A percentile compares a stretch with the other conserved stretches of the same genome.
phyloP scores from a whole-genome alignment of 2,329 filamentous ascomycete species.

The Penicillium carneum region DNA sequence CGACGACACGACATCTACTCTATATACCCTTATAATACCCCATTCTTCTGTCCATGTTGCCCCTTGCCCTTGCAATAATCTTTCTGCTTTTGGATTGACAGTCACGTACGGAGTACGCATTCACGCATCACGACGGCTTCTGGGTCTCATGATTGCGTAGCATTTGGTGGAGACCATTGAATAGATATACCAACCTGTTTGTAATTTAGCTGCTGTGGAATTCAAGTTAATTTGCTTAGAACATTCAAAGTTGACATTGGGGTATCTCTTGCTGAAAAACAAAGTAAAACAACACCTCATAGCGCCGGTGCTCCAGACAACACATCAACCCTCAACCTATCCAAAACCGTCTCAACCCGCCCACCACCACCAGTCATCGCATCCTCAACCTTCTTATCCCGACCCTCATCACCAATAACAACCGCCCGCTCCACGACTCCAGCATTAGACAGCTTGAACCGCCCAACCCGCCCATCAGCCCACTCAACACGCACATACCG shows the following conservation, averaged over 20 bases:
- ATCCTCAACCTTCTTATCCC: slow-evolving; percentile 49
- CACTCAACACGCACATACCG: slow-evolving; percentile 55
- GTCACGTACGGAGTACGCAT: slow-evolving; percentile 29
- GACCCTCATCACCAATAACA: slow-evolving; percentile 51
- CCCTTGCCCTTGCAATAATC: slow-evolving; percentile 32
- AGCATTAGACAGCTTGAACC: slow-evolving; percentile 52
- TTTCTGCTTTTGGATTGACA: slow-evolving; percentile 22
- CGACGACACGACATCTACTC: slow-evolving; percentile 15
- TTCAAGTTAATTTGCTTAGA: not conserved
- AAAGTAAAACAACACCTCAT: not conserved
- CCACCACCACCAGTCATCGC: slow-evolving; percentile 46
- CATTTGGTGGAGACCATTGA: slow-evolving; percentile 38
- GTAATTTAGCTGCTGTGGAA: slow-evolving; percentile 1
- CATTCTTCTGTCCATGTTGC: slow-evolving; percentile 14
- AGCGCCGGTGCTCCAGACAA: not conserved
- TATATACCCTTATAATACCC: slow-evolving; percentile 22
- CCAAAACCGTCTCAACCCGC: slow-evolving; percentile 46
- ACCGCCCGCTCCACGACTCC: slow-evolving; percentile 53
- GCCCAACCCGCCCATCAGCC: slow-evolving; percentile 54
- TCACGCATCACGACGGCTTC: slow-evolving; percentile 34
- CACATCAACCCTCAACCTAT: slow-evolving; percentile 37
- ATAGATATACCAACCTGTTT: slow-evolving; percentile 28
- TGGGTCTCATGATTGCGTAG: slow-evolving; percentile 39
- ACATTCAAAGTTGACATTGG: slow-evolving; percentile 10
- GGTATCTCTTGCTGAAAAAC: slow-evolving; percentile 24